Percentiles rank a stretch among this genome's conserved stretches.
Conservation (phyloP, 2,329 filamentous ascomycete species). For the Mycosphaerelloides madeirae region DNA sequence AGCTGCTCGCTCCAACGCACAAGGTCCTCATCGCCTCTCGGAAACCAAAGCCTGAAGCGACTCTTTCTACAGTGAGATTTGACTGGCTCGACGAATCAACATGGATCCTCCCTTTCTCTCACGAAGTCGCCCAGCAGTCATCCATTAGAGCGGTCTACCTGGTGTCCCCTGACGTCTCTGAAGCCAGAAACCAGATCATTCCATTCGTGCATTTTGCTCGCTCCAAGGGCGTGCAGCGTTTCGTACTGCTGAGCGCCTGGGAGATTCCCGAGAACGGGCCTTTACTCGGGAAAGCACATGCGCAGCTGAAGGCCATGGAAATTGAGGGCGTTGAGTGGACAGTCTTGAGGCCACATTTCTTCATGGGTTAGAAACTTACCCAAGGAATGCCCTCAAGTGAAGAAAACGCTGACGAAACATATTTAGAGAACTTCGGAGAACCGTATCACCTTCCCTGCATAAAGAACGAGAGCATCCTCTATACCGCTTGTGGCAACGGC, state of each 20-base stretch:
- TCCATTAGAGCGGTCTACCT: constrained; percentile 40
- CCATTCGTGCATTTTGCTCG: constrained; percentile 42
- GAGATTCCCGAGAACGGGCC: constrained; percentile 7
- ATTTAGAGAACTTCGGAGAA: constrained; percentile 47
- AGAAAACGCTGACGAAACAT: background rate
- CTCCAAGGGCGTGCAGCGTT: constrained; percentile 36
- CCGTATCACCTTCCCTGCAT: constrained; percentile 32
- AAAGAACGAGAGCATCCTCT: constrained; percentile 38
- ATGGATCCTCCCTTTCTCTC: constrained; percentile 34
- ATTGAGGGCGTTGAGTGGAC: constrained; percentile 36
- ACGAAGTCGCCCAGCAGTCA: constrained; percentile 7
- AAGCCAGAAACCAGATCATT: constrained; percentile 35
- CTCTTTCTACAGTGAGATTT: constrained; percentile 29
- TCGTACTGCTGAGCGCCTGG: constrained; percentile 39
- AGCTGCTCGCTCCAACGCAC: constrained; percentile 8
- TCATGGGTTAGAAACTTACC: constrained; percentile 38
- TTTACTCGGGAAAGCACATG: constrained; percentile 11
- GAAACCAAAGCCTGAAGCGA: constrained; percentile 3
- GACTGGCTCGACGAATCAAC: constrained; percentile 45
- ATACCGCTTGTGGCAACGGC: constrained; percentile 42
- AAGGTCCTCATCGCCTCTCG: constrained; percentile 9
- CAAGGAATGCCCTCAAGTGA: background rate
- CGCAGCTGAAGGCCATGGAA: constrained; percentile 22
- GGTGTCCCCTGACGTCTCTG: constrained; percentile 34
- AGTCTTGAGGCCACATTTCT: constrained; percentile 47